Evolutionary conservation across 1,284 basidiomycete species (phyloP).

Genomic region (Xanthoconium separans): DNA sequence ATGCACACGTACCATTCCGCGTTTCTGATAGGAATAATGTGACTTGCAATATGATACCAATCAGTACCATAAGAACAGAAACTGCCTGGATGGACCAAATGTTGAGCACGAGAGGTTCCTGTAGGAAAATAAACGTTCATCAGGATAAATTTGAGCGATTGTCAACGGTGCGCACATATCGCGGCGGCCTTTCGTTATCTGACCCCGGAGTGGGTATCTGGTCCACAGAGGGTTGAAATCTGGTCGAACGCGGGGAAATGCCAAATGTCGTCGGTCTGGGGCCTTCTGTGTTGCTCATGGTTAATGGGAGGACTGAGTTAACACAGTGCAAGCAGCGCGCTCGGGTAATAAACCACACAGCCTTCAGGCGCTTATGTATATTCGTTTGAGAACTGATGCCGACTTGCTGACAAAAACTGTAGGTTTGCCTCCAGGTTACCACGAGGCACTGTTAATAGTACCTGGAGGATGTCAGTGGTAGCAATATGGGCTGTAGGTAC

Average conservation of each 20-base stretch:
- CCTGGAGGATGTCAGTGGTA: too few relatives aligned
- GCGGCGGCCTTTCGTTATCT: constrained; percentile 34
- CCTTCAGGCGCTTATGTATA: too few relatives aligned
- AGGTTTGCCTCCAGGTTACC: too few relatives aligned
- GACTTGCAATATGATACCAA: constrained; percentile 52
- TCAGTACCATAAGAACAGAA: constrained; percentile 41
- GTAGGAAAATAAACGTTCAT: neutral
- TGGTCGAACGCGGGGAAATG: constrained; percentile 15
- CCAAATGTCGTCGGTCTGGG: neutral
- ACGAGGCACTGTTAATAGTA: too few relatives aligned
- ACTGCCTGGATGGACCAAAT: constrained; percentile 42
- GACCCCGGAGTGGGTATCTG: constrained; percentile 45
- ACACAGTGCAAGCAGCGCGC: neutral
- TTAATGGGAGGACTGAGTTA: neutral
- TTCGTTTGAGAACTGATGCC: neutral
- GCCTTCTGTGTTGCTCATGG: constrained; percentile 15
- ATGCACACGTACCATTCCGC: constrained; percentile 41
- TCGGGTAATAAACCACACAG: neutral
- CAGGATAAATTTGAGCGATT: neutral
- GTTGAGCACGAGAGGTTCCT: constrained; percentile 49
- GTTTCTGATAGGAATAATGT: constrained; percentile 41
- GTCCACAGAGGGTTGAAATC: constrained; percentile 43
- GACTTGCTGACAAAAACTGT: too few relatives aligned
- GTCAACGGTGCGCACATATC: constrained; percentile 40
- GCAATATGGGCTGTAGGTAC: too few relatives aligned